Base-by-base conservation (phyloP, 768 basidiomycete genomes). In the Mrakia gelida region DNA sequence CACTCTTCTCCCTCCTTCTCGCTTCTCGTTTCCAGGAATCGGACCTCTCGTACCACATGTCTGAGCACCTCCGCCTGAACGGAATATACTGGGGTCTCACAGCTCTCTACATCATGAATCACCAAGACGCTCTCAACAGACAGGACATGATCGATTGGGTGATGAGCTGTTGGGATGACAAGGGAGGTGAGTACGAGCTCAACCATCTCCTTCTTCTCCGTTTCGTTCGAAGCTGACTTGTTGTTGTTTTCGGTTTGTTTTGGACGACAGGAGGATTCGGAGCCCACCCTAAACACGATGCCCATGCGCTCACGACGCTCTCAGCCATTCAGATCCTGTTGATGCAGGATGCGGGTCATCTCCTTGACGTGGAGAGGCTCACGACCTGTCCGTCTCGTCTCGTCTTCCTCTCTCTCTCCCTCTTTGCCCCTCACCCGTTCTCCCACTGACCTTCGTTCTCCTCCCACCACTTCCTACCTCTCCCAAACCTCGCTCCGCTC, bases 81-180 rank as follows among this genome's bases (percentile, higher is more conserved):
- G 96, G 95, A 2, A 87, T 98, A 11, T 99, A 97, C 84, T 99
- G 97, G 97, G 97, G 94, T 11, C 86, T 95, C 59, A 94, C 92
- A 0, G 94, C 97, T 0, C 86, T 96, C 3, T 92, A 88, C 54
- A 86, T 94, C 67, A 92, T 98, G 90, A 89, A 88, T 0, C 88
- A 88, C 65, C 86, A 89, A 75, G 91, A 95, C 71, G 93, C 93
- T 0, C 86, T 99, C 73, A 88, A 92, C 80, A 86, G 90, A 59
- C 89, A 93, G 34, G 94, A 93, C 80, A 92, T 92, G 88, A 88
- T 98, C 43, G 87, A 88, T 3, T 98, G 92, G 83, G 94, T 98
- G 73, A 88, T 95, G 90, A 91, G 90, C 80, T 99, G 97, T 84
- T 98, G 95, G 94, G 92, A 96, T 82, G 91, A 95, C 16, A 90